These are phyloP conservation scores for Colletotrichum godetiae DNA, from an alignment of 2,329 filamentous ascomycete species.

Conservation along the genomic window DNA sequence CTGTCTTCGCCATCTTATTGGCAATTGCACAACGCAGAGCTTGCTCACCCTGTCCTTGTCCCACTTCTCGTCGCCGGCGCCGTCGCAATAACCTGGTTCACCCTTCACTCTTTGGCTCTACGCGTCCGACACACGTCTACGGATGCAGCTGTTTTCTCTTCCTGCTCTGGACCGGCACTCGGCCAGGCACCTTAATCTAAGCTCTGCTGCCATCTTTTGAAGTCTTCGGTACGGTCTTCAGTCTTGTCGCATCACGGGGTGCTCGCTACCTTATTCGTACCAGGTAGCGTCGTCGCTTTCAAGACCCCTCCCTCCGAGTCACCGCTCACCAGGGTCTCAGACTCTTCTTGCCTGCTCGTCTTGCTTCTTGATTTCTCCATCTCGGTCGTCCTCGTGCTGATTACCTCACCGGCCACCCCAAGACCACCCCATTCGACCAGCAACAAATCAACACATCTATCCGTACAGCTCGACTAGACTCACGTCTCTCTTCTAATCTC, in stretches of 20 bases:
- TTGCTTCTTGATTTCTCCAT: neutral
- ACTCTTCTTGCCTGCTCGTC: neutral
- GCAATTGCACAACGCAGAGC: neutral
- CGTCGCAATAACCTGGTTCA: neutral
- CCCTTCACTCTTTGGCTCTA: neutral
- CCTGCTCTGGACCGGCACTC: neutral
- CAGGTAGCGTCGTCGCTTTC: neutral
- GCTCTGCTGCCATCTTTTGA: neutral
- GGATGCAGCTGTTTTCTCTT: neutral
- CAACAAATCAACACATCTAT: slow-evolving; percentile 2
- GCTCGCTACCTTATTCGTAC: neutral
- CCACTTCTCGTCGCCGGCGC: neutral
- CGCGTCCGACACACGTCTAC: neutral
- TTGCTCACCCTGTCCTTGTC: neutral
- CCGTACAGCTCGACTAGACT: neutral
- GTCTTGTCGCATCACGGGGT: neutral
- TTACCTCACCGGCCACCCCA: neutral
- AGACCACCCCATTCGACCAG: neutral
- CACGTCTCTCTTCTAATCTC: neutral
- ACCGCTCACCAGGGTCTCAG: neutral
- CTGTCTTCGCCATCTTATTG: neutral
- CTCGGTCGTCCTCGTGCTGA: neutral
- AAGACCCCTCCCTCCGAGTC: neutral
- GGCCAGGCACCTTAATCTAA: neutral
- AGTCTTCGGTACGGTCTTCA: neutral